A percentile compares a stretch with the other conserved stretches of the same genome.
phyloP scores from a whole-genome alignment of 1,284 basidiomycete genomes.

The Ustilago trichophora region DNA sequence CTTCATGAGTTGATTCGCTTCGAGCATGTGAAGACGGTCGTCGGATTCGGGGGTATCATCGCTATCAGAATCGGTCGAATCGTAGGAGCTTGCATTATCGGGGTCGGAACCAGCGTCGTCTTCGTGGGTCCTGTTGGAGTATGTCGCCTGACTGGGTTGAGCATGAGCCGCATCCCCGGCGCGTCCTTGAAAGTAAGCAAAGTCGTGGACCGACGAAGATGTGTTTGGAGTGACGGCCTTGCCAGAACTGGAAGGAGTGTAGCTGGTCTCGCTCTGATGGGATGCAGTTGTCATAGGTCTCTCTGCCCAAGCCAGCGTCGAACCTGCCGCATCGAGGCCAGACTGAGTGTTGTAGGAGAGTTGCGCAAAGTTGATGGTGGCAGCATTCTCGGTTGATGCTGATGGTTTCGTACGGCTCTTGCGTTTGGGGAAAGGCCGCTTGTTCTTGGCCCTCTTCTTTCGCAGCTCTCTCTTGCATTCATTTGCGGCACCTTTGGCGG shows the following conservation, averaged over 20 bases:
- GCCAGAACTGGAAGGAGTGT: conserved; percentile 20
- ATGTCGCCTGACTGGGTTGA: not conserved
- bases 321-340: not conserved
- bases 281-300: conserved; percentile 13
- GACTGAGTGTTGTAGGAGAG: not conserved
- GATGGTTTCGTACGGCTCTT: conserved; percentile 7
- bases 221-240: conserved; percentile 24
- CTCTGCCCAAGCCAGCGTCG: conserved; percentile 14
- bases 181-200: not conserved
- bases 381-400: too few species aligned
- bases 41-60: conserved; percentile 3
- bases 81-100: conserved; percentile 9
- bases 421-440: conserved; percentile 35
- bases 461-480: conserved; percentile 34
- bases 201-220: conserved; percentile 18
- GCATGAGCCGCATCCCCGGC: not conserved
- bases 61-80: conserved; percentile 13
- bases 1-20: conserved; percentile 19
- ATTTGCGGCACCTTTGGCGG: conserved; percentile 17
- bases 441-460: conserved; percentile 46
- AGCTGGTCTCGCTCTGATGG: conserved; percentile 13
- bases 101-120: too few species aligned
- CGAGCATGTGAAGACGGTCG: conserved; percentile 16
- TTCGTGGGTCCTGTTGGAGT: not conserved
- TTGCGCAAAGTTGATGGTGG: not conserved